Base-by-base conservation (phyloP, 306 rosid species). In the Dalbergia cochinchinensis region DNA sequence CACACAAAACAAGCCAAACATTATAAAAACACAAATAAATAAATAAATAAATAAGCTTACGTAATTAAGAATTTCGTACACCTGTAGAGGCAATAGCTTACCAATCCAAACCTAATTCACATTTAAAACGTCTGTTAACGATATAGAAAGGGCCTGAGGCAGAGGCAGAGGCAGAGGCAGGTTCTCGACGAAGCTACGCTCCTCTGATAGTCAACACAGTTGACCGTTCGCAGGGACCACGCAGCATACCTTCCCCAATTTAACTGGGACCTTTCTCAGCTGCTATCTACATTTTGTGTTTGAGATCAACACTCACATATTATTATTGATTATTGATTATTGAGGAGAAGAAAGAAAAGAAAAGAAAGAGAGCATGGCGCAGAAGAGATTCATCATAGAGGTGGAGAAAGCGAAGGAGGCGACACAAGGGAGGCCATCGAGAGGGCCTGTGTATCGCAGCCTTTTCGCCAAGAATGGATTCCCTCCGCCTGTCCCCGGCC, bases 361-460 rank as follows among this genome's bases (percentile, higher is more conserved):
- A 37, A 33, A 19, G 15, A 33, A 26, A 1, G 2, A 26, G 88
- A 59, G 26, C 1, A 65, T 91, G 99, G 88, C 92, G 67, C 72
- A 81, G 83, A 75, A 78, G 53, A 88, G 83, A 72, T 93, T 72
- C 78, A 74, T 90, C 51, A 4, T 93, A 5, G 93, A 92, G 82
- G 92, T 92, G 3, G 99, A 91, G 84, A 85, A 89, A 76, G 89
- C 89, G 0, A 89, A 85, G 85, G 89, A 71, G 5, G 94, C 92
- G 4, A 64, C 53, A n/a, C 86, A 69, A 1, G 94, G 88, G 4
- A 84, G 69, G 47, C 97, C 96, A 0, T 90, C 99, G 1, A 34
- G 80, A 3, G 99, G 99, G 13, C 92, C 98, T 11, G 96, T 87
- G 4, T 92, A 95, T 19, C 92, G 99, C 53, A 93, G 98, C 83